phyloP scores from a whole-genome alignment of 345 rosid genomes.

The Ceriops zippeliana region DNA sequence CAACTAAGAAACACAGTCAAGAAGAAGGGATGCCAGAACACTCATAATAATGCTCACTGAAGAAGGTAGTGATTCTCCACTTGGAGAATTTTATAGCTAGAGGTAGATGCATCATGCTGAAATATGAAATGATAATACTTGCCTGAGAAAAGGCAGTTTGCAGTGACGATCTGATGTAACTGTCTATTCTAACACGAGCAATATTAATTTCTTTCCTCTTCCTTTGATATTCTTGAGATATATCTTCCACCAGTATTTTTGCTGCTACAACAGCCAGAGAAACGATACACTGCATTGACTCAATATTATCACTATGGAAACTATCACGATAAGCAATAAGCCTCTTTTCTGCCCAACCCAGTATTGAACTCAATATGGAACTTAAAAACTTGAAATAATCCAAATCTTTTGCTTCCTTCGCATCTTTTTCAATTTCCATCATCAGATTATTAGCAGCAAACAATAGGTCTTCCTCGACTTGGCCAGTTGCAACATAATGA shows the following conservation, averaged over 20 bases:
- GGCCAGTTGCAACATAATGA: constrained; percentile 74
- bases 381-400: constrained; percentile 78
- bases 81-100: not conserved
- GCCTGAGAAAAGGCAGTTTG: constrained; percentile 51
- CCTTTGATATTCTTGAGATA: constrained; percentile 79
- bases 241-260: constrained; percentile 84
- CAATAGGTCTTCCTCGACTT: constrained; percentile 74
- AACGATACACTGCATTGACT: constrained; percentile 76
- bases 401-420: constrained; percentile 76
- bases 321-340: constrained; percentile 89
- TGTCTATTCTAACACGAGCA: constrained; percentile 56
- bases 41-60: not conserved
- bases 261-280: constrained; percentile 83
- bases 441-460: constrained; percentile 72
- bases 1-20: not conserved
- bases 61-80: not conserved
- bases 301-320: constrained; percentile 62
- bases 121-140: constrained; percentile 12
- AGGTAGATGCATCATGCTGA: constrained; percentile 13
- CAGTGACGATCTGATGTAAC: constrained; percentile 87
- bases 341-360: constrained; percentile 96
- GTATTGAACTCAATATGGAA: constrained; percentile 62
- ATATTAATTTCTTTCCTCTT: constrained; percentile 45
- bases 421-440: constrained; percentile 86
- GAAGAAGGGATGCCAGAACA: not conserved